Evolutionary conservation across 495 filamentous ascomycete species (phyloP), one percentile per base, ranked within the genome.

Genomic region (Talaromyces nanjingensis): DNA sequence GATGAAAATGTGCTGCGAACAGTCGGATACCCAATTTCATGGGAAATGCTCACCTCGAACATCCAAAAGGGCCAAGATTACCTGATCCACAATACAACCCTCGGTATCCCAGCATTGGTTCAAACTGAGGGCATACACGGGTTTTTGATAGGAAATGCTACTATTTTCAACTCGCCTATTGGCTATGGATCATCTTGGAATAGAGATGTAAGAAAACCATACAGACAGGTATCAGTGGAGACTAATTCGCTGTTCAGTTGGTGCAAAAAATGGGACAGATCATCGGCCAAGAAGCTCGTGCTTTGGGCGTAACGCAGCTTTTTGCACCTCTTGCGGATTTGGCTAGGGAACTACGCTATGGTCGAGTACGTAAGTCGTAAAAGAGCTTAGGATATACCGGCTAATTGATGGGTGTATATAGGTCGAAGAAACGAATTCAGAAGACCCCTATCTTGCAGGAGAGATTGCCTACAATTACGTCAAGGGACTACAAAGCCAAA

Each of bases 151-250:
- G 83, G 80, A 20, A 89, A 90, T 74, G 87, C 87, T 12, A 89
- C 87, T 0, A 89, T 91, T 57, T 90, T 88, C 79, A 89, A 90
- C 68, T 88, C 85, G 4, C 86, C 87, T 0, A 90, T 91, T 70
- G 87, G 76, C 20, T 83, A 88, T 66, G 86, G 83, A 18, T 88
- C 85, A 70, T 86, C 87, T 4, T 89, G 82, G 67, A 86, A 90
- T 61, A 80, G 78, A 2, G 75, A 75, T 27, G 76, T 77, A 65
- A 37, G 59, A 18, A 22, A 33, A 6, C 12, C 31, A 31, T 2
- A 34, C 20, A 24, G n/a, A 24, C 3, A 18, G 27, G 25, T 9
- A 27, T 24, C 1, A 59, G 18, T 22, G 18, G 9, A 59, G 6
- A 60, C 31, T 42, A 25, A 45, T n/a, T 20, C 6, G 14, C 65